Percentiles rank a stretch among this genome's conserved stretches.
Evolutionary conservation across 306 rosid species (phyloP).

Genomic region (Lathyrus tuberosus): DNA sequence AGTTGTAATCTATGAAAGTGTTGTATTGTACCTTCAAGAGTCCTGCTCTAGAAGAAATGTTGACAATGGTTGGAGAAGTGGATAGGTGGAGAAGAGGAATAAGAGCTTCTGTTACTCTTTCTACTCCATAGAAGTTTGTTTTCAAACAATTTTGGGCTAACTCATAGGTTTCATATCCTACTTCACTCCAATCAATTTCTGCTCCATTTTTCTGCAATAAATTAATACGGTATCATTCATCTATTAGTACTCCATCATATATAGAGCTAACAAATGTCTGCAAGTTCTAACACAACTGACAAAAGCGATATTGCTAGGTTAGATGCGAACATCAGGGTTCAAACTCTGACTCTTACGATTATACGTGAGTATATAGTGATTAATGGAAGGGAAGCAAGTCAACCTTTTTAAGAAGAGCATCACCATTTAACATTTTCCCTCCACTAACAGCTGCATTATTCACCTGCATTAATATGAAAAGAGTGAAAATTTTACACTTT

Average conservation of each 20-base stretch:
- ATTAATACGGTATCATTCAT: background rate
- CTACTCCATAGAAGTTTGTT: conserved; percentile 47
- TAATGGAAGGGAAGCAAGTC: no score
- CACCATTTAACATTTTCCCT: conserved; percentile 35
- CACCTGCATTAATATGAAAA: conserved; percentile 35
- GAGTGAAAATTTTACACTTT: background rate
- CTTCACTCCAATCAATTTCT: conserved; percentile 30
- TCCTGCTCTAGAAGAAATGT: conserved; percentile 44
- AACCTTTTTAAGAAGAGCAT: conserved; percentile 41
- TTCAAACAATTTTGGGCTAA: conserved; percentile 39
- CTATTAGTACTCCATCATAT: no score
- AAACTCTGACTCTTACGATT: no score
- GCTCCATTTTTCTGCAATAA: conserved; percentile 42
- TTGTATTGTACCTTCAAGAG: conserved; percentile 34
- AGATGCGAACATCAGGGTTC: no score
- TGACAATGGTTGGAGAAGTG: conserved; percentile 46
- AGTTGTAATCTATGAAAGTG: background rate
- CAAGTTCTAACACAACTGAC: no score
- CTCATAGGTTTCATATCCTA: conserved; percentile 40
- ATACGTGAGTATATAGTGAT: no score
- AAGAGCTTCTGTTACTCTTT: conserved; percentile 44
- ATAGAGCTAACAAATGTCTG: no score
- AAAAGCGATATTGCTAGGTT: no score
- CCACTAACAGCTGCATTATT: conserved; percentile 40
- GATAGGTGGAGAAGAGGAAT: conserved; percentile 49